A percentile compares a stretch with the other conserved stretches of the same genome.
phyloP scores from a whole-genome alignment of 805 yeast genomes.

The Starmera dryadoides region DNA sequence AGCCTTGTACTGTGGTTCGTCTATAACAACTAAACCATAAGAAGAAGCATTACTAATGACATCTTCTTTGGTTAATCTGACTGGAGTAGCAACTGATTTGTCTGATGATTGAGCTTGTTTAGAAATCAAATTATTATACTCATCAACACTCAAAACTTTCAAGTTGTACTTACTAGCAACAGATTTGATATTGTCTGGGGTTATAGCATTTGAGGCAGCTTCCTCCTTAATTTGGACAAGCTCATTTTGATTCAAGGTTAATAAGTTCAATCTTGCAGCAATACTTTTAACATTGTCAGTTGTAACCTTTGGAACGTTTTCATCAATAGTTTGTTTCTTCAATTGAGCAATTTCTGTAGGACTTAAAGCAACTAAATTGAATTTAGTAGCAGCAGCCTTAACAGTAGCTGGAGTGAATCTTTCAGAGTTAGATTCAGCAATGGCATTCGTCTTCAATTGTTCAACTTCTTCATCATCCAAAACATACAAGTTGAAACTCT shows the following conservation, averaged over 20 bases:
- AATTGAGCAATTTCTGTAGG: too few species aligned
- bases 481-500: conserved; percentile 13
- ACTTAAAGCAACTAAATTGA: too few species aligned
- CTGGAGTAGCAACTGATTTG: conserved; percentile 1
- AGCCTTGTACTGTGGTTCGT: conserved; percentile 22
- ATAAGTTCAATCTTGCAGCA: background rate
- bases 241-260: background rate
- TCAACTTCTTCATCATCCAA: conserved; percentile 12
- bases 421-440: background rate
- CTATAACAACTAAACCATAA: conserved; percentile 26
- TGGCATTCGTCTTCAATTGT: background rate
- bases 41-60: conserved; percentile 15
- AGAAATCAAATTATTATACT: conserved; percentile 12
- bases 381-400: background rate
- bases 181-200: conserved; percentile 7
- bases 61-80: conserved; percentile 5
- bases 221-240: background rate
- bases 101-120: background rate
- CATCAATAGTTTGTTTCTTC: too few species aligned
- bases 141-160: conserved; percentile 16
- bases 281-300: too few species aligned
- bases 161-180: conserved; percentile 8
- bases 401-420: background rate
- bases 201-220: background rate
- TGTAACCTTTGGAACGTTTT: too few species aligned